Evolutionary conservation across 2,329 filamentous ascomycete genomes (phyloP).

Genomic region (Zymoseptoria crescenta): DNA sequence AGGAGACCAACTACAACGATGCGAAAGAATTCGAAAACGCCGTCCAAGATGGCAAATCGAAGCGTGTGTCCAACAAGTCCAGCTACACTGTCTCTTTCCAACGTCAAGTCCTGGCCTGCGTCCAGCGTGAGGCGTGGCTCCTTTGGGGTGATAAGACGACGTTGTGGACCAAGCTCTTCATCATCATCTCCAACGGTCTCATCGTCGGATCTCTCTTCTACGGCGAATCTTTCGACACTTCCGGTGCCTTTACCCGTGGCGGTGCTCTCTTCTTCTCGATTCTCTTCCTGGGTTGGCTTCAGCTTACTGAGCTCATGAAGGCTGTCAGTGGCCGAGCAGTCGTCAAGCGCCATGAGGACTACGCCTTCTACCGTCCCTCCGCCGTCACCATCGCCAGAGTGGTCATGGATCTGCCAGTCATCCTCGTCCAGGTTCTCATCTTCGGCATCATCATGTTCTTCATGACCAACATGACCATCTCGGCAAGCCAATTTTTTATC

Average conservation of each 20-base stretch:
- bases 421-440: constrained; percentile 50
- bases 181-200: constrained; percentile 64
- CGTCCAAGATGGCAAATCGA: constrained; percentile 60
- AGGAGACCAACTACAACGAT: constrained; percentile 51
- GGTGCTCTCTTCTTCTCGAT: constrained; percentile 61
- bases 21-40: constrained; percentile 55
- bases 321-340: constrained; percentile 65
- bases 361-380: constrained; percentile 62
- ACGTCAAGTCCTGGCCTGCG: constrained; percentile 61
- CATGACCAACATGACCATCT: constrained; percentile 51
- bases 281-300: constrained; percentile 61
- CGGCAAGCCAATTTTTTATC: constrained; percentile 58
- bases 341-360: constrained; percentile 59
- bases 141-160: constrained; percentile 67
- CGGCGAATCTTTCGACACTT: constrained; percentile 52
- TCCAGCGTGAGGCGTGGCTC: constrained; percentile 69
- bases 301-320: constrained; percentile 70
- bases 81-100: constrained; percentile 69
- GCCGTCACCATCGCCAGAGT: constrained; percentile 56
- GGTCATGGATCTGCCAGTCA: constrained; percentile 54
- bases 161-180: constrained; percentile 70
- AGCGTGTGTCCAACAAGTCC: constrained; percentile 56
- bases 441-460: constrained; percentile 61
- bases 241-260: constrained; percentile 55
- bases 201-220: constrained; percentile 77